Conservation (phyloP, 164 flowering plant genomes). For the Aristolochia fimbriata region DNA sequence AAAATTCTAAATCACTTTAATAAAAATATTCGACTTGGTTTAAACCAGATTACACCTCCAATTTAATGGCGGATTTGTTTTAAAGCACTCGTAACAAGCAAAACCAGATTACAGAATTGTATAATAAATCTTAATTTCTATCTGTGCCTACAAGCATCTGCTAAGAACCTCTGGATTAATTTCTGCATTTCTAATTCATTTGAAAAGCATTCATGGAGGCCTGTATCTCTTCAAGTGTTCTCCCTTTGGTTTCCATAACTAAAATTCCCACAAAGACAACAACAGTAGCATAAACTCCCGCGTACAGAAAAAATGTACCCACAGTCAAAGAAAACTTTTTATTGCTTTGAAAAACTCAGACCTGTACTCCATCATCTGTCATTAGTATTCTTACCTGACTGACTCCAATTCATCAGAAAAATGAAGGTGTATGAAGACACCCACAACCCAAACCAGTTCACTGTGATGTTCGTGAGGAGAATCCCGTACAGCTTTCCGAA, state of each 20-base stretch:
- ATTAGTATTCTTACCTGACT: slow-evolving; percentile 25
- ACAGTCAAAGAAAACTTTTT: slow-evolving; percentile 5
- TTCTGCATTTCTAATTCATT: not conserved
- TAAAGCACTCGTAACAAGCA: too few species aligned
- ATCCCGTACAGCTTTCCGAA: too few species aligned
- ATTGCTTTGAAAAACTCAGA: too few species aligned
- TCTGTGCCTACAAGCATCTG: not conserved
- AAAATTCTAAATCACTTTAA: too few species aligned
- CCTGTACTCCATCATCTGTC: too few species aligned
- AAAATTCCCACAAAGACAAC: slow-evolving; percentile 47
- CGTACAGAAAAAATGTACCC: slow-evolving; percentile 21
- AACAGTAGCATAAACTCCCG: slow-evolving; percentile 35
- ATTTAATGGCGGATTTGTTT: too few species aligned
- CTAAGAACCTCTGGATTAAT: not conserved
- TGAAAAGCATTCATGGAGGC: slow-evolving; percentile 30
- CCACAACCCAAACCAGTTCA: slow-evolving; percentile 47
- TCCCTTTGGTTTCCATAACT: slow-evolving; percentile 88
- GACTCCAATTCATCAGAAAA: slow-evolving; percentile 48
- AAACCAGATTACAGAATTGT: too few species aligned
- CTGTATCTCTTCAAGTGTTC: slow-evolving; percentile 77
- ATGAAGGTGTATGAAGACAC: slow-evolving; percentile 32
- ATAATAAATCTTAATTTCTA: too few species aligned
- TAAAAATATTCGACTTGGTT: too few species aligned
- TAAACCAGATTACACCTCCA: too few species aligned
- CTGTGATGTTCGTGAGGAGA: too few species aligned